Evolutionary conservation across 2,329 filamentous ascomycete species (phyloP).

Genomic region (Diaporthe capsici): DNA sequence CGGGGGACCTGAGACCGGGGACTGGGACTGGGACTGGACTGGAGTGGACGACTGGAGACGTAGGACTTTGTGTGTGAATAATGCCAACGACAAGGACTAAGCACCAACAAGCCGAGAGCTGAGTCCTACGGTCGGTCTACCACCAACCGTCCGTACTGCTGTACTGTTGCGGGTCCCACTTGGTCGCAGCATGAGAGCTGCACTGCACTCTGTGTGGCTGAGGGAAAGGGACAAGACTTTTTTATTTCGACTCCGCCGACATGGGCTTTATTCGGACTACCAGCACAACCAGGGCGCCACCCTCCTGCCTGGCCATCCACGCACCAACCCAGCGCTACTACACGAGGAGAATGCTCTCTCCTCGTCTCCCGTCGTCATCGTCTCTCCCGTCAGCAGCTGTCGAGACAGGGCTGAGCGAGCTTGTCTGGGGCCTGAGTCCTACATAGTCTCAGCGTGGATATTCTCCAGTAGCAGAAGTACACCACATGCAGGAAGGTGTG

Average conservation of each 20-base stretch:
- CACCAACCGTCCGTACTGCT: constrained; percentile 4
- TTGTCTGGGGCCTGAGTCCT: constrained; percentile 6
- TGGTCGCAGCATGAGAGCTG: constrained; percentile 20
- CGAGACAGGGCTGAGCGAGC: constrained; percentile 26
- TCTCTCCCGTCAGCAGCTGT: constrained; percentile 15
- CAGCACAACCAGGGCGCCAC: neutral
- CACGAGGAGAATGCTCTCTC: neutral
- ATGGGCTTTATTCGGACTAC: neutral
- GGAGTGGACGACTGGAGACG: neutral
- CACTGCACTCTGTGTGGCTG: constrained; percentile 29
- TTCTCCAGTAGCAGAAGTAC: constrained; percentile 6
- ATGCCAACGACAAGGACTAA: constrained; percentile 28
- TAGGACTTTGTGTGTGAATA: constrained; percentile 34
- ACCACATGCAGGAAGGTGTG: constrained; percentile 14
- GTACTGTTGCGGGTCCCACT: constrained; percentile 1
- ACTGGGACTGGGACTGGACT: neutral
- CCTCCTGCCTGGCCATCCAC: constrained; percentile 1
- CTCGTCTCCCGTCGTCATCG: neutral
- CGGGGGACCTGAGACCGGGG: neutral
- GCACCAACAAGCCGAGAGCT: constrained; percentile 33
- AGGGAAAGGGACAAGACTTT: constrained; percentile 29
- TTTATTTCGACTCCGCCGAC: constrained; percentile 29
- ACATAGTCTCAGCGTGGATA: constrained; percentile 1
- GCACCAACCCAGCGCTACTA: neutral
- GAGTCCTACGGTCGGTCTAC: constrained; percentile 25